Percentiles rank a stretch among this genome's conserved stretches.
phyloP scores from a whole-genome alignment of 768 basidiomycete genomes.

The Agrocybe chaxingu region DNA sequence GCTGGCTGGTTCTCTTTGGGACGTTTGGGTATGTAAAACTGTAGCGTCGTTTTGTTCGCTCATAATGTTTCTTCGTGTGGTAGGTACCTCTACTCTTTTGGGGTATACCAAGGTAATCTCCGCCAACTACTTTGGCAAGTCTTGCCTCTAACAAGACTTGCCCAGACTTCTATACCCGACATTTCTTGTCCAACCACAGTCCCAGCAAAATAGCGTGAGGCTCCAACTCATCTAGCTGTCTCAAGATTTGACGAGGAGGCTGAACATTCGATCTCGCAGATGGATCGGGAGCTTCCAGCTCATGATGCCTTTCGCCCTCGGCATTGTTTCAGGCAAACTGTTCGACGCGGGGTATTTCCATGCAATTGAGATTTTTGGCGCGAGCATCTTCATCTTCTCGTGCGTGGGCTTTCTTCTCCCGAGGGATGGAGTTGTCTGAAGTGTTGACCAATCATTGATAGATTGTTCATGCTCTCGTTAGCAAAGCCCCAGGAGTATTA shows the following conservation, averaged over 20 bases:
- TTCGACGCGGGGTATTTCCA: constrained; percentile 46
- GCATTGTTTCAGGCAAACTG: constrained; percentile 34
- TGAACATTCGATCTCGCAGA: constrained; percentile 15
- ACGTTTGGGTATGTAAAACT: too few relatives aligned
- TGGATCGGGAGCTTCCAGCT: constrained; percentile 51
- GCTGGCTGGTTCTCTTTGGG: too few relatives aligned
- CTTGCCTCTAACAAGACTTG: constrained; percentile 22
- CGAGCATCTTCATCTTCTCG: constrained; percentile 20
- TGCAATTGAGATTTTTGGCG: constrained; percentile 16
- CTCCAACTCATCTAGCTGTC: background rate
- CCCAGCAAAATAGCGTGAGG: constrained; percentile 38
- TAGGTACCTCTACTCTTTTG: constrained; percentile 24
- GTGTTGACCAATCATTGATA: constrained; percentile 17
- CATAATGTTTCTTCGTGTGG: too few relatives aligned
- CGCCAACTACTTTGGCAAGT: background rate
- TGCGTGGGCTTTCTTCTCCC: constrained; percentile 2
- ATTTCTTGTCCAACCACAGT: constrained; percentile 29
- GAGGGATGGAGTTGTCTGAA: constrained; percentile 10
- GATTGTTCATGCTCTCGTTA: constrained; percentile 38
- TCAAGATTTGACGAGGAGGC: constrained; percentile 2
- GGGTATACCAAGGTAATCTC: constrained; percentile 27
- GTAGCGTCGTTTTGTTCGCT: too few relatives aligned
- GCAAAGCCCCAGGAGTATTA: constrained; percentile 36
- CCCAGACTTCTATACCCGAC: constrained; percentile 40
- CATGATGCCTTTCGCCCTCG: constrained; percentile 36